Percentiles rank a stretch among this genome's conserved stretches.
phyloP scores from a whole-genome alignment of 345 rosid genomes.

The Melaleuca alternifolia region DNA sequence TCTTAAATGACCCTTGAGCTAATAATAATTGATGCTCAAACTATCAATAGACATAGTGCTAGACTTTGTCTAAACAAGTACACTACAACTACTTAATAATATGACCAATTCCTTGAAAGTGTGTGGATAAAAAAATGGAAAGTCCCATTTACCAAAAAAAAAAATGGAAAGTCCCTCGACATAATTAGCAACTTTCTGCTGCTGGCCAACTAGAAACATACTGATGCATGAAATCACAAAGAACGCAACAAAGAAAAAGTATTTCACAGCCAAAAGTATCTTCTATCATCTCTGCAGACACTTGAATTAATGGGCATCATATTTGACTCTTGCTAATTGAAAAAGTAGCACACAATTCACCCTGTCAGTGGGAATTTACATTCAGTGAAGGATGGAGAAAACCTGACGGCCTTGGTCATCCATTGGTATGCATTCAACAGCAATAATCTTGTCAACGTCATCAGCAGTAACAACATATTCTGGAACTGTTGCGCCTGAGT shows the following conservation, averaged over 20 bases:
- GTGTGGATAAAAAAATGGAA: background rate
- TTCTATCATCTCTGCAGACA: background rate
- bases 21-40: background rate
- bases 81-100: background rate
- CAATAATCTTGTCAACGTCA: slow-evolving; percentile 91
- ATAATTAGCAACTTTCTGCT: background rate
- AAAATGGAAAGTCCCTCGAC: background rate
- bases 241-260: background rate
- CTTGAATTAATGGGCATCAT: background rate
- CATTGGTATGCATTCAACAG: slow-evolving; percentile 99
- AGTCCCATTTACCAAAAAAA: no score
- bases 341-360: background rate
- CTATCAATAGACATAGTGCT: background rate
- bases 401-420: slow-evolving; percentile 97
- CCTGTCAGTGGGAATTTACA: background rate
- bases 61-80: background rate
- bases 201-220: background rate
- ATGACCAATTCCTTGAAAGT: background rate
- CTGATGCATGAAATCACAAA: background rate
- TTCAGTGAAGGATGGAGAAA: background rate
- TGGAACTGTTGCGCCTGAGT: slow-evolving; percentile 91
- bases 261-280: background rate
- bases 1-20: background rate
- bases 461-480: slow-evolving; percentile 96
- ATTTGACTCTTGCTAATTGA: background rate